Evolutionary conservation across 495 filamentous ascomycete genomes (phyloP).

Genomic region (Penicillium pulvis): DNA sequence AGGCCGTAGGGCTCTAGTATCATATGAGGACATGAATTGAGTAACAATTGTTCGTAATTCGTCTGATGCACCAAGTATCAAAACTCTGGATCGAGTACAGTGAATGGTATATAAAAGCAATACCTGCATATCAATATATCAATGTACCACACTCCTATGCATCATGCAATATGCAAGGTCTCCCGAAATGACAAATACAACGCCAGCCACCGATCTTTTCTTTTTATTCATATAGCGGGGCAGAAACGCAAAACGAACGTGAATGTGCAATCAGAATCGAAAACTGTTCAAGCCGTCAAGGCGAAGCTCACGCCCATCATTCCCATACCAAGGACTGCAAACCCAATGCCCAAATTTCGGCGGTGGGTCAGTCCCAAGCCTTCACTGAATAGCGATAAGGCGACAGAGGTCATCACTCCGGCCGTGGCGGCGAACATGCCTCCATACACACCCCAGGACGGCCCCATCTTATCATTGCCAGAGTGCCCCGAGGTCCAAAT

Average conservation of each 20-base stretch:
- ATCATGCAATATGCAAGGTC: neutral
- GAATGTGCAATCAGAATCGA: neutral
- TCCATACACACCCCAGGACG: constrained; percentile 77
- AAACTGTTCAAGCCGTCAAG: constrained; percentile 57
- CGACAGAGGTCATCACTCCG: constrained; percentile 93
- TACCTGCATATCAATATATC: neutral
- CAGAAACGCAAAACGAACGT: neutral
- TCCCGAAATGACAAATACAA: neutral
- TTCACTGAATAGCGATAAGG: constrained; percentile 85
- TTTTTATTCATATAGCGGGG: neutral
- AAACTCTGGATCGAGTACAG: neutral
- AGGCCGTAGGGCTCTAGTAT: no score
- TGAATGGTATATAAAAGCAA: neutral
- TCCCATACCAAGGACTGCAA: constrained; percentile 88
- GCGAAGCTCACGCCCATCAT: constrained; percentile 86
- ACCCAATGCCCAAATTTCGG: constrained; percentile 74
- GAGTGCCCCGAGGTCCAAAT: constrained; percentile 61
- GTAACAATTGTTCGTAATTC: neutral
- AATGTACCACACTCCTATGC: neutral
- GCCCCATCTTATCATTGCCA: constrained; percentile 46
- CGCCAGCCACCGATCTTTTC: neutral
- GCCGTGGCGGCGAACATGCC: constrained; percentile 87
- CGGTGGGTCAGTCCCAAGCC: constrained; percentile 80
- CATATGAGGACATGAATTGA: neutral
- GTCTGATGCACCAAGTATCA: neutral